Evolutionary conservation across 2,329 filamentous ascomycete genomes (phyloP).

Genomic region (Neonectria magnoliae): DNA sequence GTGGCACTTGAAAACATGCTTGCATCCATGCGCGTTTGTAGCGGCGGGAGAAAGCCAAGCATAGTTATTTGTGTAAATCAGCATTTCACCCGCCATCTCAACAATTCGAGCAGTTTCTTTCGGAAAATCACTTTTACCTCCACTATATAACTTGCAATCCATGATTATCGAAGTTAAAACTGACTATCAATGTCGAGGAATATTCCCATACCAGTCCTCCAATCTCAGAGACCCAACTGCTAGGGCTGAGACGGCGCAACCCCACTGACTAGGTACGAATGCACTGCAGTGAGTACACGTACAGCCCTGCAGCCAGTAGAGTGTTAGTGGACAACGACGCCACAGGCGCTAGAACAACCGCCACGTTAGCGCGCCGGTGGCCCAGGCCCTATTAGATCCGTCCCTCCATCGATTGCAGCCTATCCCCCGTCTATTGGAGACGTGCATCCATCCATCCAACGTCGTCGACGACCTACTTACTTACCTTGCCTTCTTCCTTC

Average conservation of each 20-base stretch:
- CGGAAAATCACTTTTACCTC: background rate
- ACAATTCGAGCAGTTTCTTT: background rate
- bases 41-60: no score
- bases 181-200: no score
- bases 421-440: conserved; percentile 10
- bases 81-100: background rate
- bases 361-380: conserved; percentile 35
- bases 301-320: conserved; percentile 7
- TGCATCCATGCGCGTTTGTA: background rate
- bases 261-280: background rate
- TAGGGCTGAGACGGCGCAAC: background rate
- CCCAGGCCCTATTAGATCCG: conserved; percentile 19
- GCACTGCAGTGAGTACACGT: background rate
- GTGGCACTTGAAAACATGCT: background rate
- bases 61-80: background rate
- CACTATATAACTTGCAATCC: background rate
- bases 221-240: background rate
- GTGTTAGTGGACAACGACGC: conserved; percentile 31
- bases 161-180: no score
- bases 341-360: conserved; percentile 38
- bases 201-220: background rate
- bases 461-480: background rate
- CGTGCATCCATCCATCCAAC: conserved; percentile 24
- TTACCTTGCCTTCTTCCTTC: conserved; percentile 10
- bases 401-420: conserved; percentile 30